These are phyloP conservation scores for Macadamia integrifolia DNA, from an alignment of 164 flowering plant species.

Conservation along the genomic window DNA sequence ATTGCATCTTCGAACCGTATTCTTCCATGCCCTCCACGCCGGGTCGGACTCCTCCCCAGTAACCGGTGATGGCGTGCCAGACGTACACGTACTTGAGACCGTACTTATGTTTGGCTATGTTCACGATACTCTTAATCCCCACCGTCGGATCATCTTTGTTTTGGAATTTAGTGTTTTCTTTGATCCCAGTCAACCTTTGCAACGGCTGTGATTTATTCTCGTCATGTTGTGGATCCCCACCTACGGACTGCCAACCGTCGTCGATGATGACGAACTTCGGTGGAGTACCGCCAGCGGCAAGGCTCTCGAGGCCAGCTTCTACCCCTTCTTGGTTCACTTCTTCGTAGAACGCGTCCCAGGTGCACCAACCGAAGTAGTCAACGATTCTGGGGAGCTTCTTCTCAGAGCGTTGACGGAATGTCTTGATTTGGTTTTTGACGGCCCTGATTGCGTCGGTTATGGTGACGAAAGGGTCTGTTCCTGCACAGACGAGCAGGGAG, in stretches of 20 bases:
- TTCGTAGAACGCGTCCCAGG: constrained; percentile 97
- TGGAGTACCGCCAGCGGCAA: constrained; percentile 62
- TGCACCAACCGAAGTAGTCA: constrained; percentile 97
- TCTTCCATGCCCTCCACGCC: constrained; percentile 55
- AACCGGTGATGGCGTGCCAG: constrained; percentile 96
- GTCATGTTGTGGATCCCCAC: constrained; percentile 25
- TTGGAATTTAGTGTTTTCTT: constrained; percentile 74
- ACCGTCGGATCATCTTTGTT: constrained; percentile 48
- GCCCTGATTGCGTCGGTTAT: constrained; percentile 56
- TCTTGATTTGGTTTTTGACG: constrained; percentile 59
- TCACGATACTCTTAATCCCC: constrained; percentile 73
- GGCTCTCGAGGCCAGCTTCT: constrained; percentile 61
- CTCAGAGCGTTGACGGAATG: constrained; percentile 71
- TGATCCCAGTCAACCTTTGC: constrained; percentile 64
- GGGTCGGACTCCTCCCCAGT: constrained; percentile 94
- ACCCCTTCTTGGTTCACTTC: constrained; percentile 91
- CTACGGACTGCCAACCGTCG: constrained; percentile 95
- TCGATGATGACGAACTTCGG: constrained; percentile 92
- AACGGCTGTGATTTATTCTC: constrained; percentile 23
- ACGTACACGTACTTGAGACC: constrained; percentile 86
- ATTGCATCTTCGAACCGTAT: constrained; percentile 60
- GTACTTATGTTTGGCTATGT: constrained; percentile 60
- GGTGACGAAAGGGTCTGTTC: constrained; percentile 68
- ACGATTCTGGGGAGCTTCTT: constrained; percentile 75
- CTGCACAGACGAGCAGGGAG: constrained; percentile 54